Percentiles rank a stretch among this genome's conserved stretches.
Conservation (phyloP, 2,329 filamentous ascomycete species). For the Talaromyces sp. region DNA sequence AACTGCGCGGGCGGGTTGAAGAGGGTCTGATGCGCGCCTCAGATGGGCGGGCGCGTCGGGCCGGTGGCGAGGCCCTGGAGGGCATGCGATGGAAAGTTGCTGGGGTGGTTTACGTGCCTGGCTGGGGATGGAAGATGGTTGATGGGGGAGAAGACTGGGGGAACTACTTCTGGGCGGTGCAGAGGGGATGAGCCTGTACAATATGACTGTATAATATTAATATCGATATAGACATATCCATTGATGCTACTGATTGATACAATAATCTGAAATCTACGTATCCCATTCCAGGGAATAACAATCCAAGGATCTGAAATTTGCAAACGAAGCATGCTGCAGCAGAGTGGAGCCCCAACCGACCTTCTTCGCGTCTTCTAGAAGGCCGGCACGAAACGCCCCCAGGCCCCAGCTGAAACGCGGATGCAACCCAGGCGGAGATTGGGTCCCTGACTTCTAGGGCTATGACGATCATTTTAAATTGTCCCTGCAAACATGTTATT, state of each 20-base stretch:
- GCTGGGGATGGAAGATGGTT: constrained; percentile 74
- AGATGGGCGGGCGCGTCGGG: constrained; percentile 20
- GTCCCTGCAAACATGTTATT: no score
- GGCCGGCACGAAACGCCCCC: background rate
- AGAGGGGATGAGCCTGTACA: constrained; percentile 40
- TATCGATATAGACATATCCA: no score
- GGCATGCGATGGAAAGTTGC: constrained; percentile 58
- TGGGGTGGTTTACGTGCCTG: constrained; percentile 83
- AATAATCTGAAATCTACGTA: background rate
- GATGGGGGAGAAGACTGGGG: constrained; percentile 75
- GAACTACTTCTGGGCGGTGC: constrained; percentile 93
- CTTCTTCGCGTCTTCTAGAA: constrained; percentile 3
- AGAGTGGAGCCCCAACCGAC: background rate
- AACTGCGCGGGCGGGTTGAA: constrained; percentile 47
- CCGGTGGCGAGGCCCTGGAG: constrained; percentile 22
- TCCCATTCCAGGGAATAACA: no score
- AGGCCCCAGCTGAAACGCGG: background rate
- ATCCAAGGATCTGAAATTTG: no score
- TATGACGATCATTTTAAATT: background rate
- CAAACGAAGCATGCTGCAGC: no score
- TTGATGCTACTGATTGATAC: no score
- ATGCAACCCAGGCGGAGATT: background rate
- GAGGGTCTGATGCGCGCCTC: constrained; percentile 48
- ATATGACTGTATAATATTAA: background rate
- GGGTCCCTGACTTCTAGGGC: no score